These are phyloP conservation scores for Isatis lusitanica DNA, from an alignment of 441 rosid genomes.

Conservation along the genomic window DNA sequence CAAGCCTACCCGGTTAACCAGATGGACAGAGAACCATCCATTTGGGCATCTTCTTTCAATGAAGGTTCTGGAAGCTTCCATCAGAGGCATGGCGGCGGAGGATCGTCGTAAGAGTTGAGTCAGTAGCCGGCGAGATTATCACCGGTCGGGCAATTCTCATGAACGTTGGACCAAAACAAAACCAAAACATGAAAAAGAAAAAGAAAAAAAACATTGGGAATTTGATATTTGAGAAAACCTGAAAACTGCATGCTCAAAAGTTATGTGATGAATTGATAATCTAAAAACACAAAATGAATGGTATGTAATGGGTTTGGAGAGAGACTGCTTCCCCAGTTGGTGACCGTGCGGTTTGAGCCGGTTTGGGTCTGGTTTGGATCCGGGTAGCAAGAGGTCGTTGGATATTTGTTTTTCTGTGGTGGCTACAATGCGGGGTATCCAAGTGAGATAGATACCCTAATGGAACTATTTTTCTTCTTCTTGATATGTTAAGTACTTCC, in stretches of 20 bases:
- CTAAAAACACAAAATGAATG: conserved; percentile 26
- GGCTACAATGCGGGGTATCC: conserved; percentile 19
- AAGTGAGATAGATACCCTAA: conserved; percentile 14
- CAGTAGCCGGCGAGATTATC: conserved; percentile 16
- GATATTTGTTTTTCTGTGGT: conserved; percentile 24
- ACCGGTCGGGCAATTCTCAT: conserved; percentile 24
- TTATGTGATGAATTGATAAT: conserved; percentile 36
- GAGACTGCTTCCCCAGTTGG: conserved; percentile 12
- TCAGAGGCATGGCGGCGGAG: conserved; percentile 73
- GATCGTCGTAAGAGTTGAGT: conserved; percentile 51
- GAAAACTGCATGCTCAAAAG: conserved; percentile 29
- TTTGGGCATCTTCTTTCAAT: conserved; percentile 48
- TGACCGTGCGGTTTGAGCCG: conserved; percentile 20
- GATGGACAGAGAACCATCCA: conserved; percentile 67
- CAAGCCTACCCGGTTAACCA: conserved; percentile 57
- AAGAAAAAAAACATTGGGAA: conserved; percentile 23
- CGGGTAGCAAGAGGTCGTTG: conserved; percentile 26
- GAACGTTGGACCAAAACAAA: conserved; percentile 22
- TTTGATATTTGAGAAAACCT: conserved; percentile 32
- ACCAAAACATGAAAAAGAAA: neutral
- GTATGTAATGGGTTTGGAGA: conserved; percentile 40
- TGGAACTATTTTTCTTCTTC: neutral
- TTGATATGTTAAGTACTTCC: neutral
- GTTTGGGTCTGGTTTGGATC: conserved; percentile 17
- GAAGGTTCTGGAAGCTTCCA: conserved; percentile 62